Evolutionary conservation across 306 rosid species (phyloP).

Genomic region (Sicyos edulis): DNA sequence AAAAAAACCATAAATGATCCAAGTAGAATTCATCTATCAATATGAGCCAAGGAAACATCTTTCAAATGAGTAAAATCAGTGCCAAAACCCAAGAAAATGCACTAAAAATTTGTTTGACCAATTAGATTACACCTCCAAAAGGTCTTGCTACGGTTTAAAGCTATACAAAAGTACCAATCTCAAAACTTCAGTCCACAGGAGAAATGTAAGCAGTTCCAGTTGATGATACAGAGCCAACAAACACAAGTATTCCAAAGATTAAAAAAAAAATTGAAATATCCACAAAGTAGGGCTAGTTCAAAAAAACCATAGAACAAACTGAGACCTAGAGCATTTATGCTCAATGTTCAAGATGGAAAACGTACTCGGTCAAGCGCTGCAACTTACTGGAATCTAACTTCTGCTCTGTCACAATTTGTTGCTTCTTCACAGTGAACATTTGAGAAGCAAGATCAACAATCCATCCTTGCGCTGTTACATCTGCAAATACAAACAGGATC

Average conservation of each 20-base stretch:
- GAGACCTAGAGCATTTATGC: constrained; percentile 5
- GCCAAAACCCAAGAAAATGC: neutral
- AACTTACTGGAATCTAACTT: constrained; percentile 68
- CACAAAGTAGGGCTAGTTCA: neutral
- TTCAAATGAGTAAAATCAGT: neutral
- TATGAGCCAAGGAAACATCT: neutral
- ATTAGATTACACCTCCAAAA: neutral
- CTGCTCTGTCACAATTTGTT: constrained; percentile 56
- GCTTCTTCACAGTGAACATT: constrained; percentile 83
- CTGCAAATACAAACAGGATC: constrained; percentile 30
- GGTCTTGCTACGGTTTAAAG: neutral
- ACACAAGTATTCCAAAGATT: neutral
- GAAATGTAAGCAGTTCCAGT: constrained; percentile 7
- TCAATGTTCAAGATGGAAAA: constrained; percentile 83
- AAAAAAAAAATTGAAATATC: neutral
- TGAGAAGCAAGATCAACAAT: constrained; percentile 56
- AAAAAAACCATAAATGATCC: neutral
- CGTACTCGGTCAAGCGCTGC: constrained; percentile 89
- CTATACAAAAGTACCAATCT: constrained; percentile 2
- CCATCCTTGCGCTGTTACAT: constrained; percentile 67
- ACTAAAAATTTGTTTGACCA: neutral
- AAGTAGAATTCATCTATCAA: neutral
- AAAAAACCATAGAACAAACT: neutral
- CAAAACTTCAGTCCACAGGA: neutral
- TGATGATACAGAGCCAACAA: neutral